Evolutionary conservation across 768 basidiomycete genomes (phyloP), one percentile per base, ranked within the genome.

Genomic region (Leccinum rimulosum): DNA sequence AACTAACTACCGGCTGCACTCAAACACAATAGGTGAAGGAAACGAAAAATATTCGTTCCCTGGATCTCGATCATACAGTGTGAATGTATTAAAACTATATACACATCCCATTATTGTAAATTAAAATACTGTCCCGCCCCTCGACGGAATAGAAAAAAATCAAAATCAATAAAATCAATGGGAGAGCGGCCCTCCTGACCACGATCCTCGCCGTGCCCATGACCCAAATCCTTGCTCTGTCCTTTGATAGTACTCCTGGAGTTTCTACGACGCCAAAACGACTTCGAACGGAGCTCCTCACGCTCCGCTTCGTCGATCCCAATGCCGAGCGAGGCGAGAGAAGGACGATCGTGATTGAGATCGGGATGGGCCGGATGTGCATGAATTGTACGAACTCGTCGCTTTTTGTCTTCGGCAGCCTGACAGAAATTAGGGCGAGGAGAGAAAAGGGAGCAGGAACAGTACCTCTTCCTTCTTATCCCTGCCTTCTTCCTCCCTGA

Each of bases 391-490:
- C 17, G 66, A 68, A 2, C 19, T 33, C 3, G 64, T 60, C 11
- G 64, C 25, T 27, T 27, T 27, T 27, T 27, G 27, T 27, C 27
- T 61, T 91, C 88, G 55, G 78, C 82, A 12, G 79, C 81, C 76
- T 33, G 54, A 15, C 59, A 30, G 55, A 52, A 33, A 54, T 19
- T 2, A 19, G 3, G 0, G 45, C 2, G n/a, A 25, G 12, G 12
- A 6, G 15, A 35, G 43, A 0, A 45, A 45, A 5, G 5, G 5
- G 43, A 45, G 25, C 31, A 54, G 52, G 22, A 19, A 31, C 33
- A 70, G 76, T 30, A 83, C 87, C 77, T 90, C 88, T 70, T 91
- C 88, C 67, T 80, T 83, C 74, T 85, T 83, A 64, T 89, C 89
- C 70, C 73, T 84, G 67, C 77, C 79, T 6, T 80, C 75, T 53